A percentile compares a stretch with the other conserved stretches of the same genome.
phyloP scores from a whole-genome alignment of 768 basidiomycete species.

The Hygrocybe punicea region DNA sequence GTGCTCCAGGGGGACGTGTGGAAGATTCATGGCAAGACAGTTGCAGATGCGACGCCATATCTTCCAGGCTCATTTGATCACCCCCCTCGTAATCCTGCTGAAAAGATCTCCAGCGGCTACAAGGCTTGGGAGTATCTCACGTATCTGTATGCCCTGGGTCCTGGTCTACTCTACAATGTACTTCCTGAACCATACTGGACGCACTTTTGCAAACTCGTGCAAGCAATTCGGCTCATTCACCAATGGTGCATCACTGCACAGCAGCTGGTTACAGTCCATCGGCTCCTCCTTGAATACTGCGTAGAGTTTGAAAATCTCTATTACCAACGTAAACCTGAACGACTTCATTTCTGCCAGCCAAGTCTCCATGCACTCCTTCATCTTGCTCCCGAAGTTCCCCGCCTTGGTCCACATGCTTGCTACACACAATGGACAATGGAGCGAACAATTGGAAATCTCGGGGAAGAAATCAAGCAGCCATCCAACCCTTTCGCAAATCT shows the following conservation, averaged over 20 bases:
- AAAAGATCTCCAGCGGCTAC: conserved; percentile 23
- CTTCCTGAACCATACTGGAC: conserved; percentile 9
- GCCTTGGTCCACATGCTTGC: conserved; percentile 12
- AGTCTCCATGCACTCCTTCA: conserved; percentile 18
- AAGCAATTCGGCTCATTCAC: conserved; percentile 5
- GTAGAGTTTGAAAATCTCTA: conserved; percentile 19
- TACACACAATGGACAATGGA: conserved; percentile 20
- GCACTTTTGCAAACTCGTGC: conserved; percentile 16
- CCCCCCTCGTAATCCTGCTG: no score
- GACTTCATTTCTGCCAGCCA: no score
- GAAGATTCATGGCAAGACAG: conserved; percentile 26
- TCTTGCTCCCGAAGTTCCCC: conserved; percentile 13
- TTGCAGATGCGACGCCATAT: conserved; percentile 21
- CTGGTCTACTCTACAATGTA: conserved; percentile 8
- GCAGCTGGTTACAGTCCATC: conserved; percentile 2
- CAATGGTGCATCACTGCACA: conserved; percentile 4
- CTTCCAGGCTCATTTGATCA: conserved; percentile 35
- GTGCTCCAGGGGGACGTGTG: conserved; percentile 18
- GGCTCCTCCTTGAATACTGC: conserved; percentile 10
- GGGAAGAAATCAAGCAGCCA: no score
- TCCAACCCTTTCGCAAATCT: conserved; percentile 22
- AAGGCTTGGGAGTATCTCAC: conserved; percentile 14
- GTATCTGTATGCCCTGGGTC: conserved; percentile 12
- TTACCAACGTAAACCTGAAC: conserved; percentile 14
- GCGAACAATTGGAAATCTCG: conserved; percentile 18